Evolutionary conservation across 257 asterid species (phyloP).

Genomic region (Solanum clarkiae): DNA sequence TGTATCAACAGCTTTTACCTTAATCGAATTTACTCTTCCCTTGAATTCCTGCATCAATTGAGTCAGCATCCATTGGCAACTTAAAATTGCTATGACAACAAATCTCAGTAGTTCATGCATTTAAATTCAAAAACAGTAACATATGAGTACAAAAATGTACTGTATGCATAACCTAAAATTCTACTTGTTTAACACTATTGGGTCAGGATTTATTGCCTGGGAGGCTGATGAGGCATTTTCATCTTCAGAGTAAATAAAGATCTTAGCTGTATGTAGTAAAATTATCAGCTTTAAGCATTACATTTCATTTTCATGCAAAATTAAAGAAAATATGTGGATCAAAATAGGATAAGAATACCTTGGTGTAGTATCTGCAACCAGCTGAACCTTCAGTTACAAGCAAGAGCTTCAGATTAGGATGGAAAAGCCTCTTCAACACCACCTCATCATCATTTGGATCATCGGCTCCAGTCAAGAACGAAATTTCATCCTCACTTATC

Average conservation of each 20-base stretch:
- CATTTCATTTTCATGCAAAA: background rate
- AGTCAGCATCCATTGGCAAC: background rate
- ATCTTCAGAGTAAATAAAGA: background rate
- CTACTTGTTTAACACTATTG: background rate
- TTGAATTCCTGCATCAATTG: conserved; percentile 46
- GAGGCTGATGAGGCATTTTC: background rate
- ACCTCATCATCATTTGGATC: conserved; percentile 58
- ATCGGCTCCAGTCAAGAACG: conserved; percentile 64
- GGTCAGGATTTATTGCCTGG: background rate
- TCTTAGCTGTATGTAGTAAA: background rate
- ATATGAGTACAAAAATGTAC: background rate
- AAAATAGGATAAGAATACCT: conserved; percentile 26
- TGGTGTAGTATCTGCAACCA: conserved; percentile 90
- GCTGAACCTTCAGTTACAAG: conserved; percentile 73
- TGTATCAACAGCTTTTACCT: conserved; percentile 68
- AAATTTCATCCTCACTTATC: conserved; percentile 84
- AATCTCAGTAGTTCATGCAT: background rate
- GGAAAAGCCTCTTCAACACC: conserved; percentile 72
- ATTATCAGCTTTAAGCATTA: background rate
- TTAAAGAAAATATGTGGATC: background rate
- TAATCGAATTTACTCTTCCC: conserved; percentile 60
- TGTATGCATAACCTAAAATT: background rate
- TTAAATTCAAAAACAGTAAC: background rate
- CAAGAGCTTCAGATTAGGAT: conserved; percentile 57
- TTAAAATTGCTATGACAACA: background rate